Percentiles rank a stretch among this genome's conserved stretches.
These are phyloP conservation scores for Pelargonium fulgidum DNA, from an alignment of 441 rosid genomes.

Conservation along the genomic window DNA sequence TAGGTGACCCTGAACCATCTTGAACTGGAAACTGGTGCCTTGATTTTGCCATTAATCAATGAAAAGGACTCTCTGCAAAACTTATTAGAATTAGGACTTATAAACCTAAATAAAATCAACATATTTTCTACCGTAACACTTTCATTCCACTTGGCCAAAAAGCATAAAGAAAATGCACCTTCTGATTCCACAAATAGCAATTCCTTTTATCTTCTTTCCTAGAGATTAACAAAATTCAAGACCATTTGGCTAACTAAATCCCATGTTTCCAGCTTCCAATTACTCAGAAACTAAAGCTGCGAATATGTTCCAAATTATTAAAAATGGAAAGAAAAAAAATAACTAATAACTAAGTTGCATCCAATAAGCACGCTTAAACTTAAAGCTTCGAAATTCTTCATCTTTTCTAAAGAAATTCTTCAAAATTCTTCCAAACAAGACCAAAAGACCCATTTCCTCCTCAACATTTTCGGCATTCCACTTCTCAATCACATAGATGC, in stretches of 20 bases:
- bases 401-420: no score
- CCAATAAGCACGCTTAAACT: no score
- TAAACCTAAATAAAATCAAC: not conserved
- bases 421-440: not conserved
- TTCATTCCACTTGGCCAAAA: not conserved
- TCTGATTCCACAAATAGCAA: no score
- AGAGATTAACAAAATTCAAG: not conserved
- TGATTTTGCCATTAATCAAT: conserved; percentile 51
- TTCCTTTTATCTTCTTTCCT: not conserved
- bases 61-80: not conserved
- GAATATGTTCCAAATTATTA: not conserved
- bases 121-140: not conserved
- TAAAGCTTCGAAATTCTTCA: not conserved
- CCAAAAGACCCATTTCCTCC: not conserved
- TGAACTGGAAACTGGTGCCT: conserved; percentile 52
- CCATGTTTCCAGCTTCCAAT: not conserved
- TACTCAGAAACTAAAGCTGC: not conserved
- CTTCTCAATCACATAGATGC: not conserved
- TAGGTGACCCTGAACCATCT: conserved; percentile 56
- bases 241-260: conserved; percentile 1
- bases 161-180: no score
- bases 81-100: not conserved
- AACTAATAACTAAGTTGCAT: no score
- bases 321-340: not conserved
- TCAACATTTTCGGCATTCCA: not conserved